phyloP scores from a whole-genome alignment of 306 rosid species.

The Carpinus fangiana region DNA sequence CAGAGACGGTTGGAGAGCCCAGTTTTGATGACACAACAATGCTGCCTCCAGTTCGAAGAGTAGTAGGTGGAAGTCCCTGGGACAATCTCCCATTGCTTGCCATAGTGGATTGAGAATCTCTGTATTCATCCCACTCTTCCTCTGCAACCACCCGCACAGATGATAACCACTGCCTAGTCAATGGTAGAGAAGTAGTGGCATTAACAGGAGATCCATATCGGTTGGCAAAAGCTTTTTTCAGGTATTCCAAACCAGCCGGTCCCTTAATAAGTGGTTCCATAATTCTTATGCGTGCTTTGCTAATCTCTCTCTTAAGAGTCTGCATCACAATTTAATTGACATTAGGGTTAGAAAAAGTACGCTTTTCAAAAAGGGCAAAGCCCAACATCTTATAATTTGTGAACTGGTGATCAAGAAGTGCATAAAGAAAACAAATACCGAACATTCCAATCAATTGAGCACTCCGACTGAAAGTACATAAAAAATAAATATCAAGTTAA shows the following conservation, averaged over 20 bases:
- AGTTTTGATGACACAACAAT: constrained; percentile 3
- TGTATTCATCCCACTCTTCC: constrained; percentile 41
- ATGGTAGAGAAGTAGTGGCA: constrained; percentile 26
- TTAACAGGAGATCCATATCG: constrained; percentile 34
- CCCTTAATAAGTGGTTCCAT: constrained; percentile 45
- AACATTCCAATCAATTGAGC: not conserved
- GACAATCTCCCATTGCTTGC: constrained; percentile 1
- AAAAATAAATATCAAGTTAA: too few species aligned
- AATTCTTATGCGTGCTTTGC: constrained; percentile 35
- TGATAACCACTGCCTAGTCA: constrained; percentile 40
- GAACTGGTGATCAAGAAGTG: not conserved
- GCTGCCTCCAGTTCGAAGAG: constrained; percentile 40
- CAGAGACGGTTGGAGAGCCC: constrained; percentile 1
- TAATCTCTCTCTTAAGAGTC: constrained; percentile 38
- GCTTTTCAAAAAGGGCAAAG: not conserved
- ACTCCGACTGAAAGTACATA: not conserved
- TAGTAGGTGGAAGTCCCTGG: constrained; percentile 17
- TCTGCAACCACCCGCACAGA: constrained; percentile 25
- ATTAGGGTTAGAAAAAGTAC: not conserved
- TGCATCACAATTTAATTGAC: constrained; percentile 17
- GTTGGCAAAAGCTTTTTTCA: constrained; percentile 31
- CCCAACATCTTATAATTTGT: not conserved
- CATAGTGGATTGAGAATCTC: constrained; percentile 18
- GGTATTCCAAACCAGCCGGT: constrained; percentile 35
- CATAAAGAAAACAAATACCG: not conserved